Base-by-base conservation (phyloP, 345 rosid genomes). In the Salix caprea region DNA sequence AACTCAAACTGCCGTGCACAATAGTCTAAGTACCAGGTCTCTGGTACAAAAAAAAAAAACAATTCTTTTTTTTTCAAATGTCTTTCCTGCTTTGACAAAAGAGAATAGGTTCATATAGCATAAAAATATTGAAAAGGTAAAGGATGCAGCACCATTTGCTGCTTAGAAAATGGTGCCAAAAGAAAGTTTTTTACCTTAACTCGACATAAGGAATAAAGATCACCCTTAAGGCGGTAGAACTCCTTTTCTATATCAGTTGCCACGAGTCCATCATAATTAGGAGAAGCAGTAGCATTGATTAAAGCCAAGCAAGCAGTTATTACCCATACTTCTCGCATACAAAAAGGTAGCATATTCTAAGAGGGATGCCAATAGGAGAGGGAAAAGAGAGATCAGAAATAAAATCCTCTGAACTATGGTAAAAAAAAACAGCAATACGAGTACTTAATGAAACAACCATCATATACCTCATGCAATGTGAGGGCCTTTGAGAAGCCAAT, bases 241-340 rank as follows among this genome's bases (percentile, higher is more conserved):
- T 96, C 99, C 87, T 92, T 96, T 82, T 96, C 96, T 54, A 88
- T 83, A 81, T 96, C 97, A 81, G 88, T 83, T 75, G 94, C 83
- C 21, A 82, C 91, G 73, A 68, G 81, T 78, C 96, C 94, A 66
- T 85, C 90, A 73, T 83, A 85, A 82, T 90, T 88, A 56, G 85
- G 85, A 81, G 97, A 92, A 80, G 89, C 79, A 79, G 94, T 90
- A 72, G 93, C 93, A 72, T 82, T 77, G 66, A 92, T 83, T 82
- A 96, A 81, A 75, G 91, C 90, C 81, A 88, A 84, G 87, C 98
- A 93, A 54, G 97, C 97, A 76, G 93, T 93, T 79, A 91, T 86
- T 74, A 96, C 93, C 99, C 98, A 96, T 61, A 93, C 94, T 90
- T 96, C 98, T 40, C 97, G 90, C 88, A 86, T 81, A 74, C 94